phyloP scores from a whole-genome alignment of 164 flowering plant genomes.

The Echeveria elegans region DNA sequence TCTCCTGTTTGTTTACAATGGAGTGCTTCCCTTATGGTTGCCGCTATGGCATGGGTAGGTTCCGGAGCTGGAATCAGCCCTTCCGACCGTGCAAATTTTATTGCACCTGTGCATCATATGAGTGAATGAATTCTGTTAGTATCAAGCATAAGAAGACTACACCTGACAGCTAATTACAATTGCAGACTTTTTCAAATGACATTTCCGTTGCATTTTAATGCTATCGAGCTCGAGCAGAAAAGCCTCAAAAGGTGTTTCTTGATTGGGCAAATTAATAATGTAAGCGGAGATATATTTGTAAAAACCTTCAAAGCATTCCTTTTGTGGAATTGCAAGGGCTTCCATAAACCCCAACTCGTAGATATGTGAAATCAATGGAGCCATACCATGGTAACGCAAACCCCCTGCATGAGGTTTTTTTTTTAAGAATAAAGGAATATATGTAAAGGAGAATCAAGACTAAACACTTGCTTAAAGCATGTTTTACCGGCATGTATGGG shows the following conservation, averaged over 20 bases:
- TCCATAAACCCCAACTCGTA: slow-evolving; percentile 85
- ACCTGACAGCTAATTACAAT: no score
- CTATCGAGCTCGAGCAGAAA: no score
- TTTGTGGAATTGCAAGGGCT: slow-evolving; percentile 78
- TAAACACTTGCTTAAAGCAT: not conserved
- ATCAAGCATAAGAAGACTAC: not conserved
- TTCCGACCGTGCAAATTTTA: slow-evolving; percentile 79
- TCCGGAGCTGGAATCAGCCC: slow-evolving; percentile 95
- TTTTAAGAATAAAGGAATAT: slow-evolving; percentile 1
- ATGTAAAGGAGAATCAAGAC: not conserved
- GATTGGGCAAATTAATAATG: not conserved
- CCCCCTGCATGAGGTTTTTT: slow-evolving; percentile 80
- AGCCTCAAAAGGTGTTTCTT: no score
- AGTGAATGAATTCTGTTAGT: not conserved
- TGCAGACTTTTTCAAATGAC: not conserved
- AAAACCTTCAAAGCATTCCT: slow-evolving; percentile 74
- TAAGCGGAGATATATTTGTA: not conserved
- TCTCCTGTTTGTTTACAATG: slow-evolving; percentile 77
- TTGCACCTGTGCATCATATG: slow-evolving; percentile 51
- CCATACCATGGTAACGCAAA: slow-evolving; percentile 96
- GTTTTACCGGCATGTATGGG: slow-evolving; percentile 92
- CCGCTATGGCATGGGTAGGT: slow-evolving; percentile 97
- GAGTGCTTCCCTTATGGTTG: slow-evolving; percentile 86
- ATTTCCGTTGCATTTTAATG: not conserved
- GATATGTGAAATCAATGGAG: slow-evolving; percentile 86